Evolutionary conservation across 179 eudicot species (phyloP).

Genomic region (Beta corolliflora): DNA sequence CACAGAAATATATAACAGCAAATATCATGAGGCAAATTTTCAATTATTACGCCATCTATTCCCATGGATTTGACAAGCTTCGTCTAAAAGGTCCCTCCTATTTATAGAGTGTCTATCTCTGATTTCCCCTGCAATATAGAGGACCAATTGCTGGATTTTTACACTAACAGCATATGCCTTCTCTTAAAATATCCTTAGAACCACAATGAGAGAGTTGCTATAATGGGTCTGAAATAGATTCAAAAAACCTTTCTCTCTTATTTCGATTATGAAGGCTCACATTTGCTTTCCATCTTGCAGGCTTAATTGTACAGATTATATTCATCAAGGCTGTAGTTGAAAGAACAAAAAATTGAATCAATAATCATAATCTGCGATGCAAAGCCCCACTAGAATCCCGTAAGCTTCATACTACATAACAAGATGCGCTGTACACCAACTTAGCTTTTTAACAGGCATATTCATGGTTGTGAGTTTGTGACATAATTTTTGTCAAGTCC

Average conservation of each 20-base stretch:
- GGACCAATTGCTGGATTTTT: neutral
- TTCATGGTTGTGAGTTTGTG: neutral
- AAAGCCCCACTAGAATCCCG: neutral
- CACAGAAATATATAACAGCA: neutral
- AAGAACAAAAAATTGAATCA: neutral
- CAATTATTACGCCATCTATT: neutral
- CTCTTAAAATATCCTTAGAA: neutral
- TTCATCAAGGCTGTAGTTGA: slow-evolving; percentile 3
- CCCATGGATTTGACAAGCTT: neutral
- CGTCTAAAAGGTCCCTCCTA: neutral
- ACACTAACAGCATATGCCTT: no score
- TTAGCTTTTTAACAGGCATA: neutral
- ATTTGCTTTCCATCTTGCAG: neutral
- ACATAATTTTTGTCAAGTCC: neutral
- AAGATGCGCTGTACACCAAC: neutral
- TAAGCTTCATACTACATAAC: neutral
- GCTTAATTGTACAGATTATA: neutral
- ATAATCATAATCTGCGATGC: neutral
- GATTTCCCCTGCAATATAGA: neutral
- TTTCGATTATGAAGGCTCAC: neutral
- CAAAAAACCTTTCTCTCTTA: neutral
- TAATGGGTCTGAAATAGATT: neutral
- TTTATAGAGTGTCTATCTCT: neutral
- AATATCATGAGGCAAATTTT: neutral
- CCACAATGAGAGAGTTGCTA: neutral